Percentiles rank a stretch among this genome's conserved stretches.
phyloP scores from a whole-genome alignment of 257 asterid species.

The Solanum virginianum region DNA sequence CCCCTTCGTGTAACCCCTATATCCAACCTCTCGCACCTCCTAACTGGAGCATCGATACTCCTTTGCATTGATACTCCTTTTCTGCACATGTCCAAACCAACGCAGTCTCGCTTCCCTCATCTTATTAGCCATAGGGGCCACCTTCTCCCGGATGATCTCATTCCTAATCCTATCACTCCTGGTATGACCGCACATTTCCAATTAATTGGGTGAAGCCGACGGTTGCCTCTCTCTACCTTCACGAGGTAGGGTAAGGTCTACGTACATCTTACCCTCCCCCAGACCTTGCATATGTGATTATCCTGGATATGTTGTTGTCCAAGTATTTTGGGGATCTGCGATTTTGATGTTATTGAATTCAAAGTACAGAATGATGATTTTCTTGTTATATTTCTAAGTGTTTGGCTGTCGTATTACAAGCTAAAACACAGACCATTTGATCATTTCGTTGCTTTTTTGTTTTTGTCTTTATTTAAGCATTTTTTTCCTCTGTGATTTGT shows the following conservation, averaged over 20 bases:
- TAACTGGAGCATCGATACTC: no score
- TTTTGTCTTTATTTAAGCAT: background rate
- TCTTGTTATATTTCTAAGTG: background rate
- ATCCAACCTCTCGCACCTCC: no score
- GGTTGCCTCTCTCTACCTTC: background rate
- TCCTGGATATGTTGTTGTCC: background rate
- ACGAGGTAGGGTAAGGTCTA: background rate
- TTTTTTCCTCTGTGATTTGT: background rate
- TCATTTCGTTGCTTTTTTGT: background rate
- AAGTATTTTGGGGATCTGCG: background rate
- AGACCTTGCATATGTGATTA: background rate
- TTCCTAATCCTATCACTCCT: no score
- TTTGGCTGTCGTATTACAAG: background rate
- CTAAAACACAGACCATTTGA: background rate
- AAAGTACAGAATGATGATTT: background rate
- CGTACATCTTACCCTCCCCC: background rate
- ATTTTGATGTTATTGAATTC: background rate
- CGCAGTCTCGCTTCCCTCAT: no score
- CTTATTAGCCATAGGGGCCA: no score
- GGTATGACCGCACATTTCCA: background rate
- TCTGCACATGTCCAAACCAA: no score
- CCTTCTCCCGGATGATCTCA: no score
- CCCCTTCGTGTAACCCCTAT: no score
- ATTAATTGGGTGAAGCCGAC: background rate
- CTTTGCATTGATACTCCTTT: no score